Base-by-base conservation (phyloP, 1,284 basidiomycete species). In the Malassezia furfur region DNA sequence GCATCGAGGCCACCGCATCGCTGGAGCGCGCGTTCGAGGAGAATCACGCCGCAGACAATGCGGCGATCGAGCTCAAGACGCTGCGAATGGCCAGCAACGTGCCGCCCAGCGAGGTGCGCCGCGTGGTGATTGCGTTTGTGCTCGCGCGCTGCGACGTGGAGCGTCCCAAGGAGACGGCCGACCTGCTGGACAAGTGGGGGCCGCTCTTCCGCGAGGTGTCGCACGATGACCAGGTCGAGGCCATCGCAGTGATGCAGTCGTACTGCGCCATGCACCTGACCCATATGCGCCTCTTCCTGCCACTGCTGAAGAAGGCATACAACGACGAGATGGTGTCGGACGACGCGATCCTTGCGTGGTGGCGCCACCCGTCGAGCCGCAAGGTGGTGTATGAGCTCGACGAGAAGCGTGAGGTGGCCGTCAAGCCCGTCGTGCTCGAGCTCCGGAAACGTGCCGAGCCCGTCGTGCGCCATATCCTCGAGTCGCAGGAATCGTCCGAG, bases 51-150 rank as follows among this genome's bases (percentile, higher is more conserved):
- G 83, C 91, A 49, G 89, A 91, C 67, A 89, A 93, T 76, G 88
- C 89, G 0, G 81, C 87, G 0, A 88, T 93, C 64, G 89, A 93
- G 72, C 81, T 93, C 64, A 93, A 91, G 79, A 93, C 89, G 48
- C 80, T 93, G 50, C 84, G 90, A 44, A 93, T 93, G 90, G 88
- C 89, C 39, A 86, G 84, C 63, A 93, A 93, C 70, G 90, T 91
- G 43, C 81, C 86, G 4, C 80, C 90, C 25, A 79, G 79, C 17
- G 80, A 83, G 59, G 88, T 93, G 44, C 81, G 85, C 50, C 84
- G 85, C 72, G 84, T 84, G 14, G 87, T 90, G 28, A 80, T 91
- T 32, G 80, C 79, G 19, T 64, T 65, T 35, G 55, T 70, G 36
- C 59, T 73, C 46, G 53, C 43, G 36, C 63, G 64, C 41, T 72